Conservation (phyloP, 768 basidiomycete species). For the Dictyophora rubrovolvata region DNA sequence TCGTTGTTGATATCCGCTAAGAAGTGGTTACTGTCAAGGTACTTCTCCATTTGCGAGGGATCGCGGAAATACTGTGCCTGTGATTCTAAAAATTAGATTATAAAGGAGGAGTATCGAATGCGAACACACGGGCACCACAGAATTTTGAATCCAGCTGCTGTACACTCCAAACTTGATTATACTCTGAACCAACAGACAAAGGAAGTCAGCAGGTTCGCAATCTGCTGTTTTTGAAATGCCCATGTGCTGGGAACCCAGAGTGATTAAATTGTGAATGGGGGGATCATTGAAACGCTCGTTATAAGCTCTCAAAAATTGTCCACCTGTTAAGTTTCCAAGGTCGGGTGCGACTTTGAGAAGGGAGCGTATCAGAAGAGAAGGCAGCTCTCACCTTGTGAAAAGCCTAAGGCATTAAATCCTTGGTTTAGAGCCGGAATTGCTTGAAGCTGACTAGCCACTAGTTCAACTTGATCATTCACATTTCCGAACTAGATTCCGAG, state of each 20-base stretch:
- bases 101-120: not conserved
- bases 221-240: slow-evolving; percentile 67
- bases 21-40: slow-evolving; percentile 55
- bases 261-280: slow-evolving; percentile 69
- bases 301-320: slow-evolving; percentile 82
- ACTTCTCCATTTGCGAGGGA: slow-evolving; percentile 44
- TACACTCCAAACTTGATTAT: slow-evolving; percentile 59
- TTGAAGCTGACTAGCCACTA: slow-evolving; percentile 55
- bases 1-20: slow-evolving; percentile 77
- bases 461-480: slow-evolving; percentile 55
- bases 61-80: slow-evolving; percentile 87
- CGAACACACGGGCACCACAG: slow-evolving; percentile 55
- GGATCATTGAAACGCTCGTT: slow-evolving; percentile 67
- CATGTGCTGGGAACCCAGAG: slow-evolving; percentile 84
- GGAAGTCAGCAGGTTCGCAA: slow-evolving; percentile 53
- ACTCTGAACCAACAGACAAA: slow-evolving; percentile 59
- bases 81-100: not conserved
- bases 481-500: slow-evolving; percentile 54
- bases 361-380: not conserved
- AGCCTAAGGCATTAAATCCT: slow-evolving; percentile 82
- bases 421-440: slow-evolving; percentile 49
- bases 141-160: slow-evolving; percentile 61
- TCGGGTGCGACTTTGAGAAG: not conserved
- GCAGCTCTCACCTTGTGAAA: slow-evolving; percentile 80
- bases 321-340: slow-evolving; percentile 31